These are phyloP conservation scores for Aspergillus floridensis DNA, from an alignment of 2,329 filamentous ascomycete species.

Conservation along the genomic window DNA sequence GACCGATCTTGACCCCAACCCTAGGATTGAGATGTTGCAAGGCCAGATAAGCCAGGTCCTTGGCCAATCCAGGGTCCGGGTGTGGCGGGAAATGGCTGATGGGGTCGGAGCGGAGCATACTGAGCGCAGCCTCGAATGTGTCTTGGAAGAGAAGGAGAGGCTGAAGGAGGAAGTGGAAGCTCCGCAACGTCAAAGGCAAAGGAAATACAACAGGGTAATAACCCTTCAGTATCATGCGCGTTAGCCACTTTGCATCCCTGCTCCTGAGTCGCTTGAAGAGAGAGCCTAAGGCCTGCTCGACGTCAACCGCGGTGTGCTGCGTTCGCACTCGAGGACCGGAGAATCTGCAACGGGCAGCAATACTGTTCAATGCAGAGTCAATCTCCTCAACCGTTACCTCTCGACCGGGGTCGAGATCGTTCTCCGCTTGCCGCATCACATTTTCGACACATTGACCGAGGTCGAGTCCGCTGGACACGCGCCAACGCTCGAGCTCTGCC, in stretches of 20 bases:
- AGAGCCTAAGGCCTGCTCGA: conserved; percentile 50
- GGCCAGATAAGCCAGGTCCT: conserved; percentile 33
- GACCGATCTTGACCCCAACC: conserved; percentile 63
- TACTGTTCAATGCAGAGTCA: conserved; percentile 60
- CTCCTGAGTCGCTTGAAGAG: conserved; percentile 63
- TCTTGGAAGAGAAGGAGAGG: conserved; percentile 68
- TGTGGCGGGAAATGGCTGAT: conserved; percentile 38
- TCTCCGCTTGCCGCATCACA: conserved; percentile 60
- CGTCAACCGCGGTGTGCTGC: conserved; percentile 35
- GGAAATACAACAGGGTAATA: conserved; percentile 68
- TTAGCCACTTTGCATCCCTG: conserved; percentile 81
- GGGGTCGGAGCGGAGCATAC: conserved; percentile 47
- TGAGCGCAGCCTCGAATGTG: conserved; percentile 61
- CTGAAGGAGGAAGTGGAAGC: conserved; percentile 68
- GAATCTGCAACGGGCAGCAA: conserved; percentile 68
- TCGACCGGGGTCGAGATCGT: conserved; percentile 34
- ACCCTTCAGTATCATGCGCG: conserved; percentile 73
- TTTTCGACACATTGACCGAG: conserved; percentile 69
- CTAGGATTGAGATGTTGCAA: conserved; percentile 51
- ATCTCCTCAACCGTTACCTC: conserved; percentile 69
- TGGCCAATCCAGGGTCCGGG: conserved; percentile 33
- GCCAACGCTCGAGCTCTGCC: conserved; percentile 63
- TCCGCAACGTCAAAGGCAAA: conserved; percentile 52
- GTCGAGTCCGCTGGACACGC: conserved; percentile 59
- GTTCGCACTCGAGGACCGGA: conserved; percentile 63